Percentiles rank a stretch among this genome's conserved stretches.
Evolutionary conservation across 1,139 yeast species (phyloP).

Genomic region (Kodamaea plutei): DNA sequence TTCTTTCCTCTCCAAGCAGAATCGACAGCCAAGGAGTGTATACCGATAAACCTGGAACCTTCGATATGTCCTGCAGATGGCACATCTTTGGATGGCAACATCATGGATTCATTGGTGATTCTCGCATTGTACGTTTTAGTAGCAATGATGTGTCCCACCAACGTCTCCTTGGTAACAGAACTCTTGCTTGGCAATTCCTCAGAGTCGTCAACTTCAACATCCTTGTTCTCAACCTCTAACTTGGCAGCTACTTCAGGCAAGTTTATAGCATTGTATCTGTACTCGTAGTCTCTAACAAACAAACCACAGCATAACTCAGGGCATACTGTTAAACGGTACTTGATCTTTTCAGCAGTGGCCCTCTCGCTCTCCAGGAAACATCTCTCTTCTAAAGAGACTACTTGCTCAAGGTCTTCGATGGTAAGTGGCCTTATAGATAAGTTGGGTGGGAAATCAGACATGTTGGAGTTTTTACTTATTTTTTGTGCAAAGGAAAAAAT

Average conservation of each 20-base stretch:
- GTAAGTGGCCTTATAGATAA: conserved; percentile 81
- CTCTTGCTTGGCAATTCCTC: conserved; percentile 48
- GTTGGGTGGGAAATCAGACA: conserved; percentile 46
- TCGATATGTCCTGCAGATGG: conserved; percentile 69
- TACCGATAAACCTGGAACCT: conserved; percentile 67
- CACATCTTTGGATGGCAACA: conserved; percentile 41
- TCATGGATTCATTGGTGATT: conserved; percentile 70
- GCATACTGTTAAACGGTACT: conserved; percentile 70
- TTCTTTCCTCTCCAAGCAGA: conserved; percentile 79
- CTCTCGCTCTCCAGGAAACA: conserved; percentile 66
- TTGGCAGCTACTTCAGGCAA: conserved; percentile 41
- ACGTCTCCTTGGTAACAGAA: conserved; percentile 56
- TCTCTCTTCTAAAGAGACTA: conserved; percentile 55
- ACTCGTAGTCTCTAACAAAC: conserved; percentile 64
- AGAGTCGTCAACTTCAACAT: conserved; percentile 23
- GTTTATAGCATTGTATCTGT: conserved; percentile 42
- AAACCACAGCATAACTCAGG: conserved; percentile 91
- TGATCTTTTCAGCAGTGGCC: conserved; percentile 57
- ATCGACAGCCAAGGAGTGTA: conserved; percentile 77
- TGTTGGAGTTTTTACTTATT: conserved; percentile 4
- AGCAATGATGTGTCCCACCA: conserved; percentile 82
- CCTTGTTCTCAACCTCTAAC: conserved; percentile 24
- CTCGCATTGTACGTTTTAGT: conserved; percentile 57
- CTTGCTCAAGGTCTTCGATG: conserved; percentile 62
- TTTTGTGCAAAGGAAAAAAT: too few species aligned